Base-by-base conservation (phyloP, 2,329 filamentous ascomycete genomes). In the Mycosphaerella arachidis region DNA sequence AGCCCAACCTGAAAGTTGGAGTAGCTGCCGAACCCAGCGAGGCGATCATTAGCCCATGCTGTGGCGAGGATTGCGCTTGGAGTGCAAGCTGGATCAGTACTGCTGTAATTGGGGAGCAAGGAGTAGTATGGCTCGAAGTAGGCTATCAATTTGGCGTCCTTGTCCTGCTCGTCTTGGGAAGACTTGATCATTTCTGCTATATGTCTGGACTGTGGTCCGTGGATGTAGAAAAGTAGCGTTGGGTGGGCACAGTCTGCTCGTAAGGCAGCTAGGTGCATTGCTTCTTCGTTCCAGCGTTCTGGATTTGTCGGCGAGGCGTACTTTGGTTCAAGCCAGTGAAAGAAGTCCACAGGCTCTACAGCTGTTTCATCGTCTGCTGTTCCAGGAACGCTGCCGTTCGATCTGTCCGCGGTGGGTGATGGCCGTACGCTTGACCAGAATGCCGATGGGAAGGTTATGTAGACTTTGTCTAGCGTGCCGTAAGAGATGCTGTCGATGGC, bases 221-320 rank as follows among this genome's bases (percentile, higher is more conserved):
- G 88, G 37, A 81, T 86, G 77, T 92, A 96, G 81, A 96, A 96
- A 29, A 96, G 83, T 4, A 96, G 81, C 0, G 91, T 95, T 7
- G 92, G 89, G 61, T 96, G 91, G 0, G 87, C 82, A 54, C 78
- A 79, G 1, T 76, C 69, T 0, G 70, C 67, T 27, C 35, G 50
- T 1, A 95, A 79, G 1, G 87, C 85, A 46, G 88, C 86, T 24
- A 96, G 82, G 59, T 93, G 92, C 59, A 95, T 81, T 56, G 86
- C 83, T 75, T 93, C 63, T 53, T 68, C 67, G 56, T 70, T 66
- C 90, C 90, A 94, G 61, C 79, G 75, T 6, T 81, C 67, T 1
- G 85, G 83, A 66, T 89, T 88, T 1, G 84, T 82, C 54, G 82
- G 76, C 0, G 77, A 63, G 0, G 86, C 82, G 72, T 96, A 95